phyloP scores from a whole-genome alignment of 2,329 filamentous ascomycete species.

The Aphanoascus verrucosus region DNA sequence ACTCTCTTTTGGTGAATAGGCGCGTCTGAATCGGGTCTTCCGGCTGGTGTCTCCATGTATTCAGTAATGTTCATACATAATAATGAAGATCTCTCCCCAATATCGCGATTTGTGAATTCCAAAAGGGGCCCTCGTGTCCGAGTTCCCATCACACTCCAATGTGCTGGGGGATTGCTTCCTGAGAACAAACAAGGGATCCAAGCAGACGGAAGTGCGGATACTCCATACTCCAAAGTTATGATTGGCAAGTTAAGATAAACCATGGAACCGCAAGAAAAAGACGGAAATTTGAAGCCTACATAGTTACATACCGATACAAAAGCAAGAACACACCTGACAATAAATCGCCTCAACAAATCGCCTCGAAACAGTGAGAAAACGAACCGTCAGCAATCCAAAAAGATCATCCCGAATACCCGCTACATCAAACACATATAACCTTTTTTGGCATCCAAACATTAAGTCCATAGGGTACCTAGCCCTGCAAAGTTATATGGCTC shows the following conservation, averaged over 20 bases:
- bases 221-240: too few relatives aligned
- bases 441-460: constrained; percentile 9
- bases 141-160: too few relatives aligned
- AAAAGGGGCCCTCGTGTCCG: neutral
- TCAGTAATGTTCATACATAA: neutral
- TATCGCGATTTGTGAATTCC: neutral
- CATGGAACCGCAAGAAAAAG: too few relatives aligned
- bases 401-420: constrained; percentile 3
- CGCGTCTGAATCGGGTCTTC: too few relatives aligned
- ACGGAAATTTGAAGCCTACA: too few relatives aligned
- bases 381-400: constrained; percentile 6
- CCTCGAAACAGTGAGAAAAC: neutral
- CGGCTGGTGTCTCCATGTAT: too few relatives aligned
- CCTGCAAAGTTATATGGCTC: constrained; percentile 1
- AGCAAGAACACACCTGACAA: neutral
- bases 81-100: neutral
- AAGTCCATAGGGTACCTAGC: constrained; percentile 6
- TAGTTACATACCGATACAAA: neutral
- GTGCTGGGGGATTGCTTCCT: too few relatives aligned
- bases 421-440: constrained; percentile 4
- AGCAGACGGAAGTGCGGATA: neutral
- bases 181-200: neutral
- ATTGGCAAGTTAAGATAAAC: too few relatives aligned
- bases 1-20: too few relatives aligned
- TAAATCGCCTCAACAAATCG: neutral